Evolutionary conservation across 208 protist genomes (phyloP), one percentile per base, ranked within the genome.

Genomic region (Trypanosoma boissoni): DNA sequence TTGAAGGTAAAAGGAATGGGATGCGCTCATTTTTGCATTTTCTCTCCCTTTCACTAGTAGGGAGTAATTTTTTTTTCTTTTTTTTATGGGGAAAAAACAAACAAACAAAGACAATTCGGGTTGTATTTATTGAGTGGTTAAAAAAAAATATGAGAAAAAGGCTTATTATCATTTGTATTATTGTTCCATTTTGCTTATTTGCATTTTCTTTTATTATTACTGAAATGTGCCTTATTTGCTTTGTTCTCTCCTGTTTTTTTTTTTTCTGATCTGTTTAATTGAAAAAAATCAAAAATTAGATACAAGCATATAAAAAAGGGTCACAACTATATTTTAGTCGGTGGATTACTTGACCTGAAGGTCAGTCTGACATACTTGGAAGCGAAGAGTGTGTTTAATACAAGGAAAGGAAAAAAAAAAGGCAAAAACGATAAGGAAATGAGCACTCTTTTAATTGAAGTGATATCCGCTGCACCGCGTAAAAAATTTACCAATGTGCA

Each of bases 361-460:
- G 32, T 41, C 32, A 56, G 3, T 5, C 32, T 23, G 44, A 27
- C 3, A 5, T 45, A 58, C 4, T 36, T 36, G n/a, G 39, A 14
- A 61, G 46, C 1, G 16, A 51, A 2, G 3, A 24, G 23, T 16
- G 6, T n/a, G 31, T 9, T 32, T 4, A 18, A 26, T 2, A 44
- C 12, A 28, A 59, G 27, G 12, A 59, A 59, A 44, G 46, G 18
- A 60, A 20, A 34, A 55, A 45, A 53, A 29, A 29, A 48, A 31
- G 50, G 27, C 24, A 51, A 49, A 8, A 51, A 61, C 26, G 44
- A 49, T 26, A 18, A 43, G 23, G 16, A 20, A 51, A 88, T 90
- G 83, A 73, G 83, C 29, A 59, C 70, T 8, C 48, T 92, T n/a
- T 84, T 92, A 54, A 58, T 80, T 42, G 75, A 78, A 32, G 74